Conservation (phyloP, 352 stramenopile species). For the Phytophthora ramorum region DNA sequence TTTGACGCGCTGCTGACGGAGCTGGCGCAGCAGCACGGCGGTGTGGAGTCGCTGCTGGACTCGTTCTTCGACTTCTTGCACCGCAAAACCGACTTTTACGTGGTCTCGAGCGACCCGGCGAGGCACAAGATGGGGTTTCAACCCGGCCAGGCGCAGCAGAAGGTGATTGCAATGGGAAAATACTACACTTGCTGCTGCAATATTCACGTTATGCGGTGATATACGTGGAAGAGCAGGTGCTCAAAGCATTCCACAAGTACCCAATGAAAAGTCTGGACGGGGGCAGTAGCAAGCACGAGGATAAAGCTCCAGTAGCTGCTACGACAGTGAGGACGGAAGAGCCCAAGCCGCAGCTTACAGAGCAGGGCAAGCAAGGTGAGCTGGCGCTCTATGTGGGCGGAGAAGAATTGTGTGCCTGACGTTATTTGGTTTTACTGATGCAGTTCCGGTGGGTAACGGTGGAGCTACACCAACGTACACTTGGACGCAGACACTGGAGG, state of each 20-base stretch:
- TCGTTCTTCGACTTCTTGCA: slow-evolving; percentile 98
- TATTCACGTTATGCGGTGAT: not conserved
- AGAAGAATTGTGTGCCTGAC: not conserved
- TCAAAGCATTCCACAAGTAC: slow-evolving; percentile 72
- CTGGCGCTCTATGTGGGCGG: not conserved
- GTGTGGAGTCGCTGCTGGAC: slow-evolving; percentile 97
- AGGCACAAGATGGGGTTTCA: slow-evolving; percentile 67
- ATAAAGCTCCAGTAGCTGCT: slow-evolving; percentile 1
- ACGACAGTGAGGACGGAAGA: not conserved
- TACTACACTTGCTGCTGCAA: not conserved
- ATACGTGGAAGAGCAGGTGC: slow-evolving; percentile 38
- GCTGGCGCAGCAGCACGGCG: slow-evolving; percentile 93
- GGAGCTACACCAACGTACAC: slow-evolving; percentile 90
- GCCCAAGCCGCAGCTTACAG: slow-evolving; percentile 41
- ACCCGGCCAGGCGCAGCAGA: slow-evolving; percentile 66
- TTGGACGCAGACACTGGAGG: slow-evolving; percentile 98
- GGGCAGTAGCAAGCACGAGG: not conserved
- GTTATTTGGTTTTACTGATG: slow-evolving; percentile 3
- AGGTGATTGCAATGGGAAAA: slow-evolving; percentile 25
- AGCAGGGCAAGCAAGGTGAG: slow-evolving; percentile 74
- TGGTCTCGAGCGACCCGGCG: slow-evolving; percentile 58
- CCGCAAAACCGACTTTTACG: slow-evolving; percentile 99
- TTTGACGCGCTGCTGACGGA: slow-evolving; percentile 92
- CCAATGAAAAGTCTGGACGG: slow-evolving; percentile 64
- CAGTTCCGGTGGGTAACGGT: slow-evolving; percentile 92